Percentiles rank a stretch among this genome's conserved stretches.
These are phyloP conservation scores for Acanthamoeba royreba DNA, from an alignment of 208 protist genomes.

Conservation along the genomic window DNA sequence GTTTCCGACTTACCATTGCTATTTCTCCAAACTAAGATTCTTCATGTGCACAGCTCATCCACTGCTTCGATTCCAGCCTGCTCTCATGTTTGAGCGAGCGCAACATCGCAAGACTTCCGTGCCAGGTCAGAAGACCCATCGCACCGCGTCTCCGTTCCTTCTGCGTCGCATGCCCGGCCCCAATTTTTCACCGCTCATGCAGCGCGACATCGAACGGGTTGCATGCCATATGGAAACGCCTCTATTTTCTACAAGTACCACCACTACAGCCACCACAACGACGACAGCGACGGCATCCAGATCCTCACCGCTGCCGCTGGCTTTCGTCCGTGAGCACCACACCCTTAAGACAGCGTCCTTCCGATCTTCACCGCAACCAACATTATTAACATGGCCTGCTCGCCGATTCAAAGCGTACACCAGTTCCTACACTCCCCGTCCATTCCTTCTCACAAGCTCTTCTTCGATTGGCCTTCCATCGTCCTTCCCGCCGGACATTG, in stretches of 20 bases:
- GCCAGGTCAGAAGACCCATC: background rate
- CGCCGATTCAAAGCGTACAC: too few species aligned
- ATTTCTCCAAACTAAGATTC: too few species aligned
- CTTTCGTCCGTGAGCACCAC: background rate
- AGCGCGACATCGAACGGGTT: background rate
- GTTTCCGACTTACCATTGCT: background rate
- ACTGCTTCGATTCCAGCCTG: background rate
- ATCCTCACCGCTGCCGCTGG: background rate
- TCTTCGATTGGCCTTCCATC: too few species aligned
- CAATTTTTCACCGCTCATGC: background rate
- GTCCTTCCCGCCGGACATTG: too few species aligned
- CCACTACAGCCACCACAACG: background rate
- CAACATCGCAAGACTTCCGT: too few species aligned
- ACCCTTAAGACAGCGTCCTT: background rate
- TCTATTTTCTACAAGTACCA: background rate
- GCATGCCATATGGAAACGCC: background rate
- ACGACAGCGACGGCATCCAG: background rate
- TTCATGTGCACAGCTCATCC: background rate
- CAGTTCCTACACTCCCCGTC: too few species aligned
- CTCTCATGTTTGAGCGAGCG: background rate
- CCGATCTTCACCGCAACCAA: background rate
- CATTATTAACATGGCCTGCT: background rate
- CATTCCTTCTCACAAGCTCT: too few species aligned
- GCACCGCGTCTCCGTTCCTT: background rate
- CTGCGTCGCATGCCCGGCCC: background rate